Conservation (phyloP, 495 filamentous ascomycete species). For the Penicillium cataractarum region DNA sequence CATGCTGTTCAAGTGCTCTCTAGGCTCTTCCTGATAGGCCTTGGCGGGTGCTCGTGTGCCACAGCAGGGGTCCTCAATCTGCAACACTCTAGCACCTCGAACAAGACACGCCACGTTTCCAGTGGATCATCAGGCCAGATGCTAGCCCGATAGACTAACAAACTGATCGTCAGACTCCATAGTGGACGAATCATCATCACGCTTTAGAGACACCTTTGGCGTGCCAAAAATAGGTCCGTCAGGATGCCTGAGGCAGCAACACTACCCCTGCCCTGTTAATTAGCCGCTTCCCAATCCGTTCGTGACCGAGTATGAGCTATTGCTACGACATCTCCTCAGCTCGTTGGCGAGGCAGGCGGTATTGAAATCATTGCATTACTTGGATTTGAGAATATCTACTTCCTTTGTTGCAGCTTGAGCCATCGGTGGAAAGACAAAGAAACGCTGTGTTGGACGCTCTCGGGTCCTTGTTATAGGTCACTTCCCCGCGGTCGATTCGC, state of each 20-base stretch:
- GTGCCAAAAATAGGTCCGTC: conserved; percentile 34
- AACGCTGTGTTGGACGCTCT: not conserved
- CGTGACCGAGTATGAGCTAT: conserved; percentile 24
- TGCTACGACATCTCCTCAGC: conserved; percentile 16
- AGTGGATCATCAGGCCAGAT: not conserved
- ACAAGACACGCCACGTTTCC: not conserved
- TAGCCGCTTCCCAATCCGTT: conserved; percentile 33
- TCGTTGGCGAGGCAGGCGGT: not conserved
- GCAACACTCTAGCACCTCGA: not conserved
- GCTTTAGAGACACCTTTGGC: not conserved
- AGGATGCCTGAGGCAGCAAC: conserved; percentile 25
- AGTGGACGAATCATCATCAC: not conserved
- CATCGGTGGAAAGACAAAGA: conserved; percentile 7
- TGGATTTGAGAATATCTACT: not conserved
- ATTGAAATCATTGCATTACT: not conserved
- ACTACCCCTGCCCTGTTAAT: conserved; percentile 13
- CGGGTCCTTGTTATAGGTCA: conserved; percentile 9
- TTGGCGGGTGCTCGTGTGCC: conserved; percentile 1
- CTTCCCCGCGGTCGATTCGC: conserved; percentile 22
- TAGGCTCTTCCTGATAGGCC: not conserved
- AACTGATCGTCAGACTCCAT: not conserved
- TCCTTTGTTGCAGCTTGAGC: not conserved
- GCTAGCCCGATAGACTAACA: not conserved
- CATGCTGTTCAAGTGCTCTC: not conserved
- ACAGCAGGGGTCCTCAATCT: not conserved